Base-by-base conservation (phyloP, 139 green algal species). In the Picochlorum sp. region DNA sequence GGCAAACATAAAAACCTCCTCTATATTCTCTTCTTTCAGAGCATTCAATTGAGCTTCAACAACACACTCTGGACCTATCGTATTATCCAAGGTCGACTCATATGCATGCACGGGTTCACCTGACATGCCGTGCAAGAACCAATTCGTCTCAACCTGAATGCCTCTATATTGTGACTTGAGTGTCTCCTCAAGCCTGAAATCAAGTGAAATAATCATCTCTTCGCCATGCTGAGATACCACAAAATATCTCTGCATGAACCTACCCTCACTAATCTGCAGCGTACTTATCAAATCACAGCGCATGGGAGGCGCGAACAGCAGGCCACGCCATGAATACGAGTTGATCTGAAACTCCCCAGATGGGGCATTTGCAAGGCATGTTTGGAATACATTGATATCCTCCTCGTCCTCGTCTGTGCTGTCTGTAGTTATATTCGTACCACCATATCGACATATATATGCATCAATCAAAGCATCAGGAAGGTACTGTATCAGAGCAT, bases 381-480 rank as follows among this genome's bases (percentile, higher is more conserved):
- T 20, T 13, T 26, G 47, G 15, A 20, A 54, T 7, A 54, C 47
- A 54, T 54, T 21, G 47, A 26, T 21, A 54, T 54, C 47, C 11
- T 21, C n/a, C 8, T 54, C 47, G 18, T 26, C 16, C 9, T 54
- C 47, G 6, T 54, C n/a, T 54, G 7, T 54, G 6, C 47, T 54
- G 1, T 26, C n/a, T 9, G 18, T 21, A 7, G 18, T 14, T 58
- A 1, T 21, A 58, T 20, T 28, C 51, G 4, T 21, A 11, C 5
- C 57, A n/a, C 57, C 23, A 54, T 65, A 45, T 51, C 23, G n/a
- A n/a, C 7, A 21, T 30, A 65, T 18, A 52, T 28, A 28, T 11
- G 20, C 23, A 31, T 65, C 58, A 52, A 65, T 65, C 21, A 65
- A 16, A n/a, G 58, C 58, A 50, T 65, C 58, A n/a, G 58, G 58